These are phyloP conservation scores for Penicillium griseofulvum DNA, from an alignment of 2,329 filamentous ascomycete species.

Conservation along the genomic window DNA sequence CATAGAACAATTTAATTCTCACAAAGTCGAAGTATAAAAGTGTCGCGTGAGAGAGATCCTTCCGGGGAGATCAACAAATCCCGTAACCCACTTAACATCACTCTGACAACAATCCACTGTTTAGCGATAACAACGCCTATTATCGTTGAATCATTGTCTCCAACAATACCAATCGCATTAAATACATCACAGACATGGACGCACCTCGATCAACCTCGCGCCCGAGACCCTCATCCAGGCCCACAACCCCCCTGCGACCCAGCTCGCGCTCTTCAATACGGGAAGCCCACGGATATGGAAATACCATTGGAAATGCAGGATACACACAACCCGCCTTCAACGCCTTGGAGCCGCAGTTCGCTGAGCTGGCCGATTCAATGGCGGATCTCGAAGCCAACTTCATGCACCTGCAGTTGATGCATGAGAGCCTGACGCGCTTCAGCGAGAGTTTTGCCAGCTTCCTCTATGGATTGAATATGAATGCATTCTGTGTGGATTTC, in stretches of 20 bases:
- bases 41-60: not conserved
- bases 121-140: not conserved
- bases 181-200: conserved; percentile 27
- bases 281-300: conserved; percentile 62
- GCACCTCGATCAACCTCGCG: conserved; percentile 57
- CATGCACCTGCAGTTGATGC: conserved; percentile 95
- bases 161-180: not conserved
- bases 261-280: conserved; percentile 86
- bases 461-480: conserved; percentile 96
- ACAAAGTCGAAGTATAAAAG: not conserved
- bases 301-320: conserved; percentile 31
- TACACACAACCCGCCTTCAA: conserved; percentile 66
- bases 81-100: not conserved
- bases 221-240: conserved; percentile 65
- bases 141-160: not conserved
- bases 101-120: not conserved
- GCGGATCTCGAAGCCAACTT: conserved; percentile 96
- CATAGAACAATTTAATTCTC: not conserved
- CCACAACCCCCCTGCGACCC: conserved; percentile 87
- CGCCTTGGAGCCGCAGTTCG: conserved; percentile 82
- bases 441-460: conserved; percentile 96
- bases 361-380: conserved; percentile 89
- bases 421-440: conserved; percentile 89
- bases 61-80: conserved; percentile 2
- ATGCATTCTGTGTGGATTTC: conserved; percentile 97